Conservation (phyloP, 352 stramenopile genomes). For the Halophytophthora batemanensis region DNA sequence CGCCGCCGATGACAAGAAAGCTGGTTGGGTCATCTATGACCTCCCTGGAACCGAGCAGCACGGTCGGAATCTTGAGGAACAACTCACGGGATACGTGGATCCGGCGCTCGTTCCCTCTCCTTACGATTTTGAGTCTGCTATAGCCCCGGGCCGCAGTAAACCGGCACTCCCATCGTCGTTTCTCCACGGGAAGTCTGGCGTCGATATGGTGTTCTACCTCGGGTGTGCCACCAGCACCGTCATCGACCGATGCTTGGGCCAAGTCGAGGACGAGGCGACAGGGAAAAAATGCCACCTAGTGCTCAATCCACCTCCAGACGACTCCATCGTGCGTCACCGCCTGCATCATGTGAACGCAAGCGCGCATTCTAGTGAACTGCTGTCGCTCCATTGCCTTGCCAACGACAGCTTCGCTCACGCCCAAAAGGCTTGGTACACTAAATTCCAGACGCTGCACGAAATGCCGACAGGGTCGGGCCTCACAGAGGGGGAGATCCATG, state of each 20-base stretch:
- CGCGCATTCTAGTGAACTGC: constrained; percentile 37
- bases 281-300: constrained; percentile 45
- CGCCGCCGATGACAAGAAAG: neutral
- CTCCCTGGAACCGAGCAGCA: constrained; percentile 49
- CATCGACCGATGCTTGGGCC: constrained; percentile 60
- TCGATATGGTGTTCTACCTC: constrained; percentile 74
- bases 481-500: constrained; percentile 29
- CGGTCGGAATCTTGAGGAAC: constrained; percentile 41
- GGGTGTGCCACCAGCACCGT: constrained; percentile 28
- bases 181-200: constrained; percentile 60
- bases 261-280: constrained; percentile 48
- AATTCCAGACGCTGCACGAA: constrained; percentile 49
- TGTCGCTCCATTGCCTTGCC: constrained; percentile 52
- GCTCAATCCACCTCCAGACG: constrained; percentile 35
- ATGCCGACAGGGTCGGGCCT: constrained; percentile 15
- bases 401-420: constrained; percentile 19
- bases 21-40: constrained; percentile 68
- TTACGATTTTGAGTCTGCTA: constrained; percentile 50
- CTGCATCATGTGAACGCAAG: constrained; percentile 49
- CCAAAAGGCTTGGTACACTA: constrained; percentile 40
- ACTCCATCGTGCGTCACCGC: constrained; percentile 51
- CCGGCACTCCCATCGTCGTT: constrained; percentile 37
- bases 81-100: constrained; percentile 57
- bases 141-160: constrained; percentile 41
- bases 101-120: constrained; percentile 33